phyloP scores from a whole-genome alignment of 2,329 filamentous ascomycete genomes.

The Tolypocladium sp. region DNA sequence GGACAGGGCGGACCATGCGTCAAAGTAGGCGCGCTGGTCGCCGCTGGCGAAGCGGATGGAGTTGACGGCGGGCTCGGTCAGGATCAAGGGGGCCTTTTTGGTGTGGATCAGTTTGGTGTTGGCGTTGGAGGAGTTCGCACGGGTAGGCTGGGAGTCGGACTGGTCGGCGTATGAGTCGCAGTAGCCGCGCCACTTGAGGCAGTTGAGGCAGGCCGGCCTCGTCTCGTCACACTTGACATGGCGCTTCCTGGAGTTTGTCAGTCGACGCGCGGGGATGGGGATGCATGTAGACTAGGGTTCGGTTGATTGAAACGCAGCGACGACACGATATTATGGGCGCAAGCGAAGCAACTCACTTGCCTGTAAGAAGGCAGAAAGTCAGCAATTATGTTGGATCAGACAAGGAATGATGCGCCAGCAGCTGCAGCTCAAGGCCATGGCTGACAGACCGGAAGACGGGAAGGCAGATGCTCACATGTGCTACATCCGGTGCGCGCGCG shows the following conservation, averaged over 20 bases:
- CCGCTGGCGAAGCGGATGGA: slow-evolving; percentile 22
- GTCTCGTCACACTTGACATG: slow-evolving; percentile 34
- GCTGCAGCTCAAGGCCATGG: background rate
- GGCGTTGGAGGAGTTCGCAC: slow-evolving; percentile 5
- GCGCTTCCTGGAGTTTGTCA: slow-evolving; percentile 20
- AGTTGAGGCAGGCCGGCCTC: slow-evolving; percentile 29
- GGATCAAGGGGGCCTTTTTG: slow-evolving; percentile 17
- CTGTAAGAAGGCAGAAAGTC: slow-evolving; percentile 9
- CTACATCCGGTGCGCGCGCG: slow-evolving; percentile 27
- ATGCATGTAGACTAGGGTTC: background rate
- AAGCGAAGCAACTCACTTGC: slow-evolving; percentile 20
- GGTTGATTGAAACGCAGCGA: background rate
- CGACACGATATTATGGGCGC: background rate
- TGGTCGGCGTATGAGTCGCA: slow-evolving; percentile 24
- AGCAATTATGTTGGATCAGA: background rate
- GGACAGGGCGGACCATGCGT: slow-evolving; percentile 26
- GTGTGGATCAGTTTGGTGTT: slow-evolving; percentile 19
- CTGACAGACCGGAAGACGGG: background rate
- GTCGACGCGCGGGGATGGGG: background rate
- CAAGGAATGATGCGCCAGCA: background rate
- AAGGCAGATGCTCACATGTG: slow-evolving; percentile 21
- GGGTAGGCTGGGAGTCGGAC: slow-evolving; percentile 2
- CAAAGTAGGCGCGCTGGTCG: slow-evolving; percentile 26
- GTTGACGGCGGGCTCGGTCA: slow-evolving; percentile 23
- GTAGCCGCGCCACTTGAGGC: slow-evolving; percentile 30